Base-by-base conservation (phyloP, 371 early-diverging fungal species). In the Rhizopus arrhizus region DNA sequence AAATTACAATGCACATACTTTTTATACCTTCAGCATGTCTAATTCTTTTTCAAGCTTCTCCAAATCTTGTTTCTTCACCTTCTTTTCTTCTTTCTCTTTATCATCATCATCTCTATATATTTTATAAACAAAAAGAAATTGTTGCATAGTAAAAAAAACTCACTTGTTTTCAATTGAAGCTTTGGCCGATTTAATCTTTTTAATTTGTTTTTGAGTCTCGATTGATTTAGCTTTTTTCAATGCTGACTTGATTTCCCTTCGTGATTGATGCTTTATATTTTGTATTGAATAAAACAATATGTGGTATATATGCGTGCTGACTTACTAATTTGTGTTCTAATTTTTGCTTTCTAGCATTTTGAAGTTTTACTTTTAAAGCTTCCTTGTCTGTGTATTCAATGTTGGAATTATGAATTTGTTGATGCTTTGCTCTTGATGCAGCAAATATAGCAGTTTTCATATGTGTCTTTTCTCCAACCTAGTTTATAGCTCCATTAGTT, bases 201-300 rank as follows among this genome's bases (percentile, higher is more conserved):
- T 75, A 41, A 65, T 56, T 43, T 73, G 76, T 31, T 69, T 71
- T 61, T 70, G 76, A 41, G 58, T 56, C 59, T 79, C 80, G 4
- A 48, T 42, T 3, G 53, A 47, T 38, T 70, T 74, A 33, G 68
- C 62, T 33, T 79, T 79, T 40, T 79, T 79, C 16, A 76, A 49
- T 16, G 61, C 59, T 22, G 59, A 42, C 15, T 61, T 65, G 3
- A 76, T 15, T n/a, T 75, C 80, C 53, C 64, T 74, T 31, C 56
- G 60, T 16, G 65, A 67, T 54, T 79, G 80, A 58, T 72, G 70
- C 80, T 79, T 56, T 11, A 10, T 40, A 33, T 41, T 29, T 36
- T 53, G 3, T 53, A 5, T 34, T 12, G 22, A 28, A 58, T 31
- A 22, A 9, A 42, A 22, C n/a, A 52, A 43, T 22, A 22, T 22